Percentiles rank a stretch among this genome's conserved stretches.
phyloP scores from a whole-genome alignment of 1,284 basidiomycete species.

The Thelephora terrestris region DNA sequence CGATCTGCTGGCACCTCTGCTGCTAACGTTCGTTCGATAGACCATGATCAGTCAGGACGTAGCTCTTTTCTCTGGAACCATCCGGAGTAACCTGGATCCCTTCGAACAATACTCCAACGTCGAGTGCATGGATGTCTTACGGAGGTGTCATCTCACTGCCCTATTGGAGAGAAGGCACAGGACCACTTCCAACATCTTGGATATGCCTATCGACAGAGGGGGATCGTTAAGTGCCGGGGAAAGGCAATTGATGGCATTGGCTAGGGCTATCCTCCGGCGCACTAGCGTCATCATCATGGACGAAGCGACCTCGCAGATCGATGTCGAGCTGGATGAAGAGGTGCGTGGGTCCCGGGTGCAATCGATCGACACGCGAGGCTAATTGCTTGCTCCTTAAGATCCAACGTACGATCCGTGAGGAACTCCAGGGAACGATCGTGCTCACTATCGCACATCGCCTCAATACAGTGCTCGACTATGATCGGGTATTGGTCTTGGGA shows the following conservation, averaged over 20 bases:
- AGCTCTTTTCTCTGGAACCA: slow-evolving; percentile 76
- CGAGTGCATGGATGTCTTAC: slow-evolving; percentile 57
- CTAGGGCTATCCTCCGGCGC: slow-evolving; percentile 62
- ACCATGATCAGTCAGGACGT: slow-evolving; percentile 80
- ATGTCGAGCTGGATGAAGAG: slow-evolving; percentile 61
- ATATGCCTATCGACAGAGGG: slow-evolving; percentile 57
- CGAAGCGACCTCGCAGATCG: slow-evolving; percentile 74
- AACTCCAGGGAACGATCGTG: slow-evolving; percentile 63
- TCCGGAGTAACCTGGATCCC: slow-evolving; percentile 73
- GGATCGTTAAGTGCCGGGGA: slow-evolving; percentile 74
- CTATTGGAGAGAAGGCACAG: slow-evolving; percentile 22
- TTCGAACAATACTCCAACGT: slow-evolving; percentile 50
- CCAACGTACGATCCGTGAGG: slow-evolving; percentile 70
- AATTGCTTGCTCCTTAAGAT: slow-evolving; percentile 36
- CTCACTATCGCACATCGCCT: slow-evolving; percentile 78
- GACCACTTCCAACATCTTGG: slow-evolving; percentile 29
- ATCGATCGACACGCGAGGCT: slow-evolving; percentile 64
- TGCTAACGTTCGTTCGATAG: slow-evolving; percentile 21
- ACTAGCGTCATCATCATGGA: slow-evolving; percentile 82
- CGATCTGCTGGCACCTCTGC: neutral
- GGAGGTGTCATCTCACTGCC: slow-evolving; percentile 48
- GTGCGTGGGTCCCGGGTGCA: slow-evolving; percentile 49
- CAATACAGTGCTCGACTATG: slow-evolving; percentile 71
- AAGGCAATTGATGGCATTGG: slow-evolving; percentile 69
- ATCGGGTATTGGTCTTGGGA: slow-evolving; percentile 71